phyloP scores from a whole-genome alignment of 1,284 basidiomycete species.

The Gastroboletus turbinatus region DNA sequence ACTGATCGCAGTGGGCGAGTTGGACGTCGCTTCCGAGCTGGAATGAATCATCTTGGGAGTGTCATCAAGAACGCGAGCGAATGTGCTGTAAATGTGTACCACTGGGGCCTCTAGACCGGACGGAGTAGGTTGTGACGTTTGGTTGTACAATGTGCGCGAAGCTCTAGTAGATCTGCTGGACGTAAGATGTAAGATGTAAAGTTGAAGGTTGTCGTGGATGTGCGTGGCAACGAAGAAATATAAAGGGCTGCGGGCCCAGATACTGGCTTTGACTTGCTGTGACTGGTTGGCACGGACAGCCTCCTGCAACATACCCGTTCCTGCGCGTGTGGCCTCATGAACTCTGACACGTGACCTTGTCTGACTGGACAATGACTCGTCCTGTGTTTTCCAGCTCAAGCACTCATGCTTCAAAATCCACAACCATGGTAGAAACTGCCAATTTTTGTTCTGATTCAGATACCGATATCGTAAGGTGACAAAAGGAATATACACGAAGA shows the following conservation, averaged over 20 bases:
- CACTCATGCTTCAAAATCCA: neutral
- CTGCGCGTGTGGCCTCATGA: neutral
- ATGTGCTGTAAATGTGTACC: neutral
- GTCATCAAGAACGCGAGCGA: constrained; percentile 11
- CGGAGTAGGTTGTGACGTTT: neutral
- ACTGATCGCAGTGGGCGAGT: constrained; percentile 27
- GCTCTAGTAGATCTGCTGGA: neutral
- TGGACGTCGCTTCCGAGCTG: constrained; percentile 28
- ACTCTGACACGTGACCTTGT: constrained; percentile 13
- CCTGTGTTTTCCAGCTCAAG: neutral
- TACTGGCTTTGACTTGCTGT: constrained; percentile 6
- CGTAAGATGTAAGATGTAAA: neutral
- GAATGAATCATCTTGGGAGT: constrained; percentile 18
- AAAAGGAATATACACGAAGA: neutral
- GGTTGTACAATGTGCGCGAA: neutral
- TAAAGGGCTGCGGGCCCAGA: neutral
- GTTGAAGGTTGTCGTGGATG: neutral
- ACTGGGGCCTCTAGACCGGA: neutral
- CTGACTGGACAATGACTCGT: neutral
- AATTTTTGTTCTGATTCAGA: neutral
- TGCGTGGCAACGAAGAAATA: neutral
- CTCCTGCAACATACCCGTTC: neutral
- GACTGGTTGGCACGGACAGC: neutral
- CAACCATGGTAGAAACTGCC: neutral
- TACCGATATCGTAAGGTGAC: neutral